Evolutionary conservation across 83 land plant genomes (phyloP).

Genomic region (Thuja plicata): DNA sequence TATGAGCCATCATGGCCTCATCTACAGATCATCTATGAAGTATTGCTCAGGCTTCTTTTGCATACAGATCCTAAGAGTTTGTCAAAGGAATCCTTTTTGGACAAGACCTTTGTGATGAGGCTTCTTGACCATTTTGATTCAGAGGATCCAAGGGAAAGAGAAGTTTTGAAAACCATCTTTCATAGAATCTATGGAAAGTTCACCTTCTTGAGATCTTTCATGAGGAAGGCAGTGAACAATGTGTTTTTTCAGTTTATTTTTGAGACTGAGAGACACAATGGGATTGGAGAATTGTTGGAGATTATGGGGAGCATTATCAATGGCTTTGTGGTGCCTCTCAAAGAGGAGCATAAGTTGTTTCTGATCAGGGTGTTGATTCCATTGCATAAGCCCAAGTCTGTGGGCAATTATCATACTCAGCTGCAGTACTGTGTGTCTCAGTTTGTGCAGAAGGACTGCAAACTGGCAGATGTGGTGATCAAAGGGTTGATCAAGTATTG

Average conservation of each 20-base stretch:
- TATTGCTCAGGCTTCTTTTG: constrained; percentile 42
- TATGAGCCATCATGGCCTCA: constrained; percentile 72
- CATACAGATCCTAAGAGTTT: constrained; percentile 55
- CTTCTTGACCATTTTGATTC: constrained; percentile 50
- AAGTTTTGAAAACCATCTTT: constrained; percentile 35
- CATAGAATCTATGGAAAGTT: constrained; percentile 49
- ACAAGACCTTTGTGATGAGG: constrained; percentile 53
- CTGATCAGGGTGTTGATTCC: constrained; percentile 58
- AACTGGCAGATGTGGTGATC: constrained; percentile 46
- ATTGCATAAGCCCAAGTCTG: constrained; percentile 55
- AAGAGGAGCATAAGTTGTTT: constrained; percentile 73
- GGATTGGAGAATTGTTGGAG: constrained; percentile 65
- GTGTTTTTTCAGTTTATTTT: constrained; percentile 55
- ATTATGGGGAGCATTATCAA: constrained; percentile 67
- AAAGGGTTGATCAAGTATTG: constrained; percentile 56
- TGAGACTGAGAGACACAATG: constrained; percentile 65
- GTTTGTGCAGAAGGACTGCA: constrained; percentile 68
- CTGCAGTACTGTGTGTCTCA: constrained; percentile 55
- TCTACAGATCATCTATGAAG: constrained; percentile 60
- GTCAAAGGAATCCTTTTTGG: constrained; percentile 32
- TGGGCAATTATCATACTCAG: constrained; percentile 54
- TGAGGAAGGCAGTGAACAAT: constrained; percentile 57
- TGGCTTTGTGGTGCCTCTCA: constrained; percentile 70
- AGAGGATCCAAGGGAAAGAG: constrained; percentile 47
- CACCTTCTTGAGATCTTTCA: constrained; percentile 66